Base-by-base conservation (phyloP, 306 rosid species). In the Sophora flavescens region DNA sequence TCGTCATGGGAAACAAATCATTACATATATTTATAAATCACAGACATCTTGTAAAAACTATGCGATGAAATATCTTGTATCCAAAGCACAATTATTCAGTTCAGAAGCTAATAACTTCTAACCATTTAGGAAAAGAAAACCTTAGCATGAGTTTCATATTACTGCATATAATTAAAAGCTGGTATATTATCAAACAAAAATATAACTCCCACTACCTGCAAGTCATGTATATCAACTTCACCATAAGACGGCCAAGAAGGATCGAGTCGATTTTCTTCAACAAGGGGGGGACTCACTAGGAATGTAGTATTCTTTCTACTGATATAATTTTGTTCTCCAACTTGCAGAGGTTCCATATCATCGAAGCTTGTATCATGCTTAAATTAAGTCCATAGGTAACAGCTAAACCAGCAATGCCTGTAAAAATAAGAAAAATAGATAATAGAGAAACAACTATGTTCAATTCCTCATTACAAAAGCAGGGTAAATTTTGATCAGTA, bases 381-480 rank as follows among this genome's bases (percentile, higher is more conserved):
- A 93, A 80, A 82, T 83, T 93, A 56, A 91, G 93, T 44, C 98
- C 98, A 63, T 91, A 93, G 22, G 98, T 91, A 77, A 93, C 91
- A 18, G 91, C 90, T 75, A 93, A 90, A 77, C 98, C 97, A 52
- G 93, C 96, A 82, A 91, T 68, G 70, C 93, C 96, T 89, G 77
- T 45, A 80, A 11, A 30, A 73, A 47, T 32, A 61, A 63, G n/a
- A 59, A 16, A 62, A n/a, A 4, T 0, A 56, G 22, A 22, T 22
- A 22, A 22, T 22, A 56, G 32, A 13, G 8, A 42, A 78, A 70
- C 61, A 56, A 22, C 70, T 51, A 78, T 6, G 33, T 50, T 70
- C 30, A 56, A 5, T 17, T 35, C 38, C 32, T 45, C 58, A 76
- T 73, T 42, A 36, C 47, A 51, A 17, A 16, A 35, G 47, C n/a